A percentile compares a stretch with the other conserved stretches of the same genome.
phyloP scores from a whole-genome alignment of 257 asterid genomes.

The Capsicum baccatum region DNA sequence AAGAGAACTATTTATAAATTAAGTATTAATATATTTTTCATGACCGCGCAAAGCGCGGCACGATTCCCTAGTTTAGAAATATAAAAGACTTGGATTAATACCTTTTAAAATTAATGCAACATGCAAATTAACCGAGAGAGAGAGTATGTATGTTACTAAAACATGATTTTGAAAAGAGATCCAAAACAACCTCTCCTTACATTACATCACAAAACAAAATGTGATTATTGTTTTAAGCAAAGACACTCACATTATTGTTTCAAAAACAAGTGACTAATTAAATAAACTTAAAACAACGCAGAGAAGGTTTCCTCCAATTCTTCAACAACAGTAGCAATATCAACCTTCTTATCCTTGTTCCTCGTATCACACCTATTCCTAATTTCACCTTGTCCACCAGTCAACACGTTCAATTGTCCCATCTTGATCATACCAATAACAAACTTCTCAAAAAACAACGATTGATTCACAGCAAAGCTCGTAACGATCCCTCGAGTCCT shows the following conservation, averaged over 20 bases:
- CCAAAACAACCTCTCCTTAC: not conserved
- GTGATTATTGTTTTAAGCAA: not conserved
- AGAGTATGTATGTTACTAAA: not conserved
- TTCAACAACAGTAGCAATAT: constrained; percentile 27
- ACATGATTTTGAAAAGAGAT: not conserved
- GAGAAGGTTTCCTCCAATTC: constrained; percentile 24
- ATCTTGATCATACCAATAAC: constrained; percentile 23
- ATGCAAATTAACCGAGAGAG: not conserved
- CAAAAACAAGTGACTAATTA: not conserved
- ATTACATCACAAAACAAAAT: not conserved
- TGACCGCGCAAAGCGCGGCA: no score
- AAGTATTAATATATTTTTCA: no score
- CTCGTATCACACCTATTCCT: constrained; percentile 25
- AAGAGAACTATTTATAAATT: no score
- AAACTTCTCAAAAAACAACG: constrained; percentile 7
- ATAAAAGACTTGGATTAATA: not conserved
- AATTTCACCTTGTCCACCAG: constrained; percentile 25
- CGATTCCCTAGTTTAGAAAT: not conserved
- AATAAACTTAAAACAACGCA: not conserved
- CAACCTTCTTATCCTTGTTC: constrained; percentile 21
- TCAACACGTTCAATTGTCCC: constrained; percentile 28
- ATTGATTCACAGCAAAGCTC: constrained; percentile 9
- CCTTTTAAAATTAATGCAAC: not conserved
- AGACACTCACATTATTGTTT: not conserved
- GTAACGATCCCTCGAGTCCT: constrained; percentile 6